phyloP scores from a whole-genome alignment of 192 early-diverging fungal genomes.

The Entomortierella chlamydospora region DNA sequence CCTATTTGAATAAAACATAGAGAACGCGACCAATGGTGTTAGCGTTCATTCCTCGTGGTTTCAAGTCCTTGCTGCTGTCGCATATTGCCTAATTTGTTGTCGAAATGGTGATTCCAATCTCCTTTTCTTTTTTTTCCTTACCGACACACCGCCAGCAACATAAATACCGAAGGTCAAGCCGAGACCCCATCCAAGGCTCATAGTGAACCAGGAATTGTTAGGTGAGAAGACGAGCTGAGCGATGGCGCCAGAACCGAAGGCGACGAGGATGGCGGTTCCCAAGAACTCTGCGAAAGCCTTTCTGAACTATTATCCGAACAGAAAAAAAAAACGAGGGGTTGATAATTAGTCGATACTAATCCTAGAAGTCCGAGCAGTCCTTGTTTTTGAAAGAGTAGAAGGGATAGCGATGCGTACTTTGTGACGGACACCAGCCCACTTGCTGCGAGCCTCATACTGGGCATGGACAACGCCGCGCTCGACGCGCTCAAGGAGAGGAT shows the following conservation, averaged over 20 bases:
- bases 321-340: not conserved
- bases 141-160: slow-evolving; percentile 71
- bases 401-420: slow-evolving; percentile 22
- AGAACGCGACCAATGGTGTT: not conserved
- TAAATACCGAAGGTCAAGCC: slow-evolving; percentile 74
- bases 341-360: too few relatives aligned
- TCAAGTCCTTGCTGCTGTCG: too few relatives aligned
- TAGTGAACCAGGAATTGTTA: slow-evolving; percentile 57
- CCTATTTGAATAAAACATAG: slow-evolving; percentile 40
- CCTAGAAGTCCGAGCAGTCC: too few relatives aligned
- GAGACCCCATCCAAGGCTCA: slow-evolving; percentile 73
- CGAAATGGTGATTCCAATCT: not conserved
- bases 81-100: not conserved
- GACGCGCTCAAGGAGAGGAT: slow-evolving; percentile 46
- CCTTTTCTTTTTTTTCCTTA: slow-evolving; percentile 35
- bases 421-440: slow-evolving; percentile 50
- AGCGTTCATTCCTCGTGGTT: too few relatives aligned
- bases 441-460: slow-evolving; percentile 37
- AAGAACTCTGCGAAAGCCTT: slow-evolving; percentile 78
- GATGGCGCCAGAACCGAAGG: slow-evolving; percentile 76
- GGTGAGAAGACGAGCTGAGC: slow-evolving; percentile 57
- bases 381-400: too few relatives aligned
- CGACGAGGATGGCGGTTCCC: slow-evolving; percentile 74
- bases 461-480: slow-evolving; percentile 18
- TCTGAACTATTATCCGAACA: slow-evolving; percentile 30